A percentile compares a stretch with the other conserved stretches of the same genome.
Evolutionary conservation across 2,329 filamentous ascomycete genomes (phyloP).

Genomic region (Pseudogymnoascus sp.): DNA sequence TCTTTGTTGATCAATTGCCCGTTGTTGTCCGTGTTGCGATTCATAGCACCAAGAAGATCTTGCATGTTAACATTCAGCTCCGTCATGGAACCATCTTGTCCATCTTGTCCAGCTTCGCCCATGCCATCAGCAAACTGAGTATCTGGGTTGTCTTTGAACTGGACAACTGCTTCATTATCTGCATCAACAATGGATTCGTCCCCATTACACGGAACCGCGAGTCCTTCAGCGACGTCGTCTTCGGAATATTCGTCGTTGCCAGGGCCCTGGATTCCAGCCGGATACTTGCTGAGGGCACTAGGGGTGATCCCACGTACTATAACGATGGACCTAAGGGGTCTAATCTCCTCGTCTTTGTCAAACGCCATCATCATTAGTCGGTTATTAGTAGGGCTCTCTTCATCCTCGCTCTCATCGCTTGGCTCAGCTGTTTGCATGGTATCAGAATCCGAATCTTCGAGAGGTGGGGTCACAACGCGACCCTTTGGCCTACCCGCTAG

Average conservation of each 20-base stretch:
- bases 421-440: background rate
- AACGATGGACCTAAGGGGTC: background rate
- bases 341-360: background rate
- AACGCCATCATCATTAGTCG: conserved; percentile 2
- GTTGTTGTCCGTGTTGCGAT: background rate
- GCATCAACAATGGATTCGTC: too few species aligned
- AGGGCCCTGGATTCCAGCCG: background rate
- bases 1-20: background rate
- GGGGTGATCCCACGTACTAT: background rate
- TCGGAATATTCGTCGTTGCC: background rate
- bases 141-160: background rate
- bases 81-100: background rate
- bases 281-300: background rate
- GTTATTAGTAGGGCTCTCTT: background rate
- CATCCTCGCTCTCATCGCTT: background rate
- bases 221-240: background rate
- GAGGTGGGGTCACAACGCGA: background rate
- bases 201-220: background rate
- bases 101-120: background rate
- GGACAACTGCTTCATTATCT: too few species aligned
- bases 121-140: background rate
- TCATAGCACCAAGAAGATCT: background rate
- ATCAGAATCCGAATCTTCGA: background rate
- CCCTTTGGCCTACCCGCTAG: background rate
- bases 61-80: background rate